A percentile compares a stretch with the other conserved stretches of the same genome.
phyloP scores from a whole-genome alignment of 1,284 basidiomycete genomes.

The Ceratobasidium sp. region DNA sequence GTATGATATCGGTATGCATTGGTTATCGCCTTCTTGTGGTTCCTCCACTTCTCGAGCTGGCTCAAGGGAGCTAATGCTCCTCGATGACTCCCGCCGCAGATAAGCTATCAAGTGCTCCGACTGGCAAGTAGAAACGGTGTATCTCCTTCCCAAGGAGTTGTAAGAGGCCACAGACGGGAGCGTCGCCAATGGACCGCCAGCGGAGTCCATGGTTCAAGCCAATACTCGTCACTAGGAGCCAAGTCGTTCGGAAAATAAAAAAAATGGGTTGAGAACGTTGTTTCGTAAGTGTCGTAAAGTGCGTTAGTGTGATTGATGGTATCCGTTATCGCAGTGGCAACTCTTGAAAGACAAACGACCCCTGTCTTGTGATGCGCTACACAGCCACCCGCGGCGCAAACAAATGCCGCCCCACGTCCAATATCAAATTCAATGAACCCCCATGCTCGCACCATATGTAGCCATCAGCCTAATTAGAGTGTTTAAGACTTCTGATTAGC shows the following conservation, averaged over 20 bases:
- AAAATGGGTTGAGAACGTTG: not conserved
- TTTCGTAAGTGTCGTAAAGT: not conserved
- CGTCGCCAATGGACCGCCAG: not conserved
- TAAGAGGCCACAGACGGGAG: constrained; percentile 23
- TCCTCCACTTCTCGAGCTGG: not conserved
- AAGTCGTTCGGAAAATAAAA: not conserved
- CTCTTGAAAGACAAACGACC: not conserved
- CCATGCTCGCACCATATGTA: too few species aligned
- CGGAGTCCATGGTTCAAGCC: constrained; percentile 16
- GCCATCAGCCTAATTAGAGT: too few species aligned
- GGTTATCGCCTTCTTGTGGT: not conserved
- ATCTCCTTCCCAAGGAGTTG: not conserved
- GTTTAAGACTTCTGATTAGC: too few species aligned
- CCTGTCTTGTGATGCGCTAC: not conserved
- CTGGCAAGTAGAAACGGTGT: not conserved
- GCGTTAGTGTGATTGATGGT: not conserved
- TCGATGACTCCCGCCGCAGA: constrained; percentile 18
- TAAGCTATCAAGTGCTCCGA: constrained; percentile 33
- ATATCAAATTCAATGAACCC: not conserved
- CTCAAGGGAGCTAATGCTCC: constrained; percentile 14
- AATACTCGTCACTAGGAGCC: not conserved
- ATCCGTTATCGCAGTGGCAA: constrained; percentile 8
- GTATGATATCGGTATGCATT: not conserved
- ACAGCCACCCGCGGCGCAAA: constrained; percentile 31
- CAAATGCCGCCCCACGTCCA: not conserved